phyloP scores from a whole-genome alignment of 2,329 filamentous ascomycete species.

The Daldinia sp. region DNA sequence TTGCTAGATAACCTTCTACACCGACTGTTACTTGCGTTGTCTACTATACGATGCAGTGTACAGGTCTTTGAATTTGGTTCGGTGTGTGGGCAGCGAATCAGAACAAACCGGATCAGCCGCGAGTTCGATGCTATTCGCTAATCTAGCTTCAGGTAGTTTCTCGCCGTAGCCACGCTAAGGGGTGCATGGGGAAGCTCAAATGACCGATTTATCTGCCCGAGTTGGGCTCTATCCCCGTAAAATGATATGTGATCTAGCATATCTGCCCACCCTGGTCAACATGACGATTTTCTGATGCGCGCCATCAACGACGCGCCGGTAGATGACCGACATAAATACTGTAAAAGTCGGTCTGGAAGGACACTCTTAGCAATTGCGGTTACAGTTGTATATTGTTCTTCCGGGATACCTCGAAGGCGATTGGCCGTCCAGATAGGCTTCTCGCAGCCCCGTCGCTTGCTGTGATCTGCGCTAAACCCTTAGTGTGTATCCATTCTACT shows the following conservation, averaged over 20 bases:
- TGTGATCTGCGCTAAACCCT: slow-evolving; percentile 36
- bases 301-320: slow-evolving; percentile 28
- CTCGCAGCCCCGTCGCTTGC: slow-evolving; percentile 40
- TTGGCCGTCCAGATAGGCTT: slow-evolving; percentile 41
- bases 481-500: slow-evolving; percentile 36
- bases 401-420: slow-evolving; percentile 32
- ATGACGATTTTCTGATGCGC: slow-evolving; percentile 32
- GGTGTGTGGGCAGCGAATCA: slow-evolving; percentile 35
- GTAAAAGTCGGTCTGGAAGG: slow-evolving; percentile 38
- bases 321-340: slow-evolving; percentile 25
- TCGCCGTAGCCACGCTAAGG: slow-evolving; percentile 36
- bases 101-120: slow-evolving; percentile 39
- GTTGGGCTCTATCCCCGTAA: slow-evolving; percentile 37
- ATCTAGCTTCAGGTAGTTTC: slow-evolving; percentile 32
- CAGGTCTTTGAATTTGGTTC: slow-evolving; percentile 36
- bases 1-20: slow-evolving; percentile 21
- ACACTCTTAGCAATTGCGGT: slow-evolving; percentile 24
- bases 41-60: slow-evolving; percentile 36
- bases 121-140: slow-evolving; percentile 38
- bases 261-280: slow-evolving; percentile 24
- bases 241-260: slow-evolving; percentile 39
- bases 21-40: slow-evolving; percentile 39
- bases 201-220: slow-evolving; percentile 38
- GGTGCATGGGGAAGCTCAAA: slow-evolving; percentile 31
- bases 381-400: slow-evolving; percentile 33